Evolutionary conservation across 371 early-diverging fungal species (phyloP).

Genomic region (Mucor ambiguus): DNA sequence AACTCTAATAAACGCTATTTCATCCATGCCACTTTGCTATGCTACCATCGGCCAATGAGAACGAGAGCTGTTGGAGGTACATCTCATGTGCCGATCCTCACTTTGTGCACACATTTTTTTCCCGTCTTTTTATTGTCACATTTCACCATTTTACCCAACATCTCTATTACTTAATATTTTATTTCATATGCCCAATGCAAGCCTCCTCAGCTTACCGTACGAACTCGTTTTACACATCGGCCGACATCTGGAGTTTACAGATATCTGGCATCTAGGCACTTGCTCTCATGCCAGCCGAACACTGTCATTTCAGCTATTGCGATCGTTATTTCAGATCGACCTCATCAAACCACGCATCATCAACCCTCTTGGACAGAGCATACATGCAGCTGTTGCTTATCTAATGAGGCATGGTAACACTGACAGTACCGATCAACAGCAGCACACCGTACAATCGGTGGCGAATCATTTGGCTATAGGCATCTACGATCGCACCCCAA

Average conservation of each 20-base stretch:
- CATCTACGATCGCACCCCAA: conserved; percentile 42
- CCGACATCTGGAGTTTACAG: conserved; percentile 31
- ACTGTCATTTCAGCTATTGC: conserved; percentile 34
- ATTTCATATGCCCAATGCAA: background rate
- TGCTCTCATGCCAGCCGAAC: conserved; percentile 32
- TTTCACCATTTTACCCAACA: background rate
- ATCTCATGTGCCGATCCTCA: too few species aligned
- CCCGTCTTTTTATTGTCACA: background rate
- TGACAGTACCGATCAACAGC: background rate
- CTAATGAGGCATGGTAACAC: conserved; percentile 9
- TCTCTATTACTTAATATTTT: background rate
- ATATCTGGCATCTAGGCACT: conserved; percentile 41
- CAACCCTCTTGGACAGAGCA: conserved; percentile 34
- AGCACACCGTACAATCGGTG: conserved; percentile 28
- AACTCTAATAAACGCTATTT: background rate
- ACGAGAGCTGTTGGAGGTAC: background rate
- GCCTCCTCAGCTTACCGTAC: conserved; percentile 29
- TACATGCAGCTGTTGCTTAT: conserved; percentile 32
- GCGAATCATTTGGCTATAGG: conserved; percentile 44
- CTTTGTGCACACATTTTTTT: conserved; percentile 5
- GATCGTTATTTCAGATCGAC: conserved; percentile 42
- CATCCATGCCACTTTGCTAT: background rate
- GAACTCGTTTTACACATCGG: conserved; percentile 35
- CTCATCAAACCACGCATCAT: conserved; percentile 29
- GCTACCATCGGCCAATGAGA: background rate